Percentiles rank a stretch among this genome's conserved stretches.
Evolutionary conservation across 352 stramenopile genomes (phyloP).

Genomic region (Phytophthora lateralis): DNA sequence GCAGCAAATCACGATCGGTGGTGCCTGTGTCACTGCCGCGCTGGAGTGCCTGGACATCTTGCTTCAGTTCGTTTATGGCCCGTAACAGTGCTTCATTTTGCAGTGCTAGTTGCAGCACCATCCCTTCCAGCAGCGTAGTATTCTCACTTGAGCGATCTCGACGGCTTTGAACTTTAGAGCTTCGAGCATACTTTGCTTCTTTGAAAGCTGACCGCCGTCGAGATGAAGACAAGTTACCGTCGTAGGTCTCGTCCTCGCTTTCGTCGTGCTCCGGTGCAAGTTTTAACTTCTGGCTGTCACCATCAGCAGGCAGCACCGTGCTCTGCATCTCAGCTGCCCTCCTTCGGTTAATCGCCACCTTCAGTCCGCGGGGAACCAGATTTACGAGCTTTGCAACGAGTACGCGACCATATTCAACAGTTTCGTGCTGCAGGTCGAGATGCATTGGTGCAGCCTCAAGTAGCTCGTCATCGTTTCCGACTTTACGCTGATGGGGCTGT

Average conservation of each 20-base stretch:
- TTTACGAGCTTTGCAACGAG: conserved; percentile 1
- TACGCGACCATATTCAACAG: conserved; percentile 4
- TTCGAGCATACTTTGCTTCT: background rate
- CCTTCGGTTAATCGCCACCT: background rate
- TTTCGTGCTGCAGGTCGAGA: conserved; percentile 12
- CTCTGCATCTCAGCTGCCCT: conserved; percentile 23
- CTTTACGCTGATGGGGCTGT: background rate
- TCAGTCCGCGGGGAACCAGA: conserved; percentile 1
- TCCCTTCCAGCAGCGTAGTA: conserved; percentile 53
- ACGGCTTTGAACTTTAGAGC: background rate
- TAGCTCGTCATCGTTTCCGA: conserved; percentile 4
- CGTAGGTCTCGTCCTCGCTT: conserved; percentile 6
- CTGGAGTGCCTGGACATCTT: conserved; percentile 35
- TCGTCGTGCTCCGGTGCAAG: conserved; percentile 10
- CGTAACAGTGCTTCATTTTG: conserved; percentile 59
- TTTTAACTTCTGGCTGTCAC: background rate
- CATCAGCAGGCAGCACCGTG: conserved; percentile 14
- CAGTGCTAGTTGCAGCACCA: conserved; percentile 61
- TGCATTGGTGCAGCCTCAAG: conserved; percentile 19
- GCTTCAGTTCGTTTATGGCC: conserved; percentile 50
- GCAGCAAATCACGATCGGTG: conserved; percentile 18
- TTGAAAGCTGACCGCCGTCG: background rate
- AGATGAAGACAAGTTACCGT: background rate
- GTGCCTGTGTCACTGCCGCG: conserved; percentile 5
- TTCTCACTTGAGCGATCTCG: conserved; percentile 16